These are phyloP conservation scores for Curvularia sp. DNA, from an alignment of 2,329 filamentous ascomycete species.

Conservation along the genomic window DNA sequence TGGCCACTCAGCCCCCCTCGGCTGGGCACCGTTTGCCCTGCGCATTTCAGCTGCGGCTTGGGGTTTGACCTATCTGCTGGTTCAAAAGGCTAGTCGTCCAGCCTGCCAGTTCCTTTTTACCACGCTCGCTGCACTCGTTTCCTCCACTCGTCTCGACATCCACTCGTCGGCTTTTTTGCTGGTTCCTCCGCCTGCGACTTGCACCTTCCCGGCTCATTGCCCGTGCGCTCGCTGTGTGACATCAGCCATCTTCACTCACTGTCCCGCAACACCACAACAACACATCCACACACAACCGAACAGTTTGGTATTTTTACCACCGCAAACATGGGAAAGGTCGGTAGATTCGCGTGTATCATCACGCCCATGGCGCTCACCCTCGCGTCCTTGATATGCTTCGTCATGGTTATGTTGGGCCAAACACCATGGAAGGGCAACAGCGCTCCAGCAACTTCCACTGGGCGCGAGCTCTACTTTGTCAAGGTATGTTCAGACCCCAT, in stretches of 20 bases:
- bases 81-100: slow-evolving; percentile 18
- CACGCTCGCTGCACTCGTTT: slow-evolving; percentile 1
- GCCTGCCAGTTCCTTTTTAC: slow-evolving; percentile 4
- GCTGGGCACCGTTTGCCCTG: slow-evolving; percentile 17
- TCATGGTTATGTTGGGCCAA: slow-evolving; percentile 65
- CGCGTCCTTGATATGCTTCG: slow-evolving; percentile 73
- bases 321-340: slow-evolving; percentile 71
- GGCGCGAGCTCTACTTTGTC: slow-evolving; percentile 64
- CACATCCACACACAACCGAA: not conserved
- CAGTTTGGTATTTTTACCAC: slow-evolving; percentile 4
- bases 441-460: slow-evolving; percentile 49
- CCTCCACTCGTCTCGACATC: not conserved
- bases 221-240: slow-evolving; percentile 11
- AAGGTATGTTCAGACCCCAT: slow-evolving; percentile 54
- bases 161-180: not conserved
- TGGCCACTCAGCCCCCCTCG: slow-evolving; percentile 26
- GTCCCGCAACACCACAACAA: slow-evolving; percentile 9
- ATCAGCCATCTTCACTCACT: slow-evolving; percentile 16
- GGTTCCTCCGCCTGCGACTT: not conserved
- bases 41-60: slow-evolving; percentile 21
- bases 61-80: not conserved
- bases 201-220: not conserved
- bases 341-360: slow-evolving; percentile 84
- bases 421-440: slow-evolving; percentile 53
- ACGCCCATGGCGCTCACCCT: slow-evolving; percentile 84